Percentiles rank a stretch among this genome's conserved stretches.
Conservation (phyloP, 208 protist species). For the Trypanosoma congolense region DNA sequence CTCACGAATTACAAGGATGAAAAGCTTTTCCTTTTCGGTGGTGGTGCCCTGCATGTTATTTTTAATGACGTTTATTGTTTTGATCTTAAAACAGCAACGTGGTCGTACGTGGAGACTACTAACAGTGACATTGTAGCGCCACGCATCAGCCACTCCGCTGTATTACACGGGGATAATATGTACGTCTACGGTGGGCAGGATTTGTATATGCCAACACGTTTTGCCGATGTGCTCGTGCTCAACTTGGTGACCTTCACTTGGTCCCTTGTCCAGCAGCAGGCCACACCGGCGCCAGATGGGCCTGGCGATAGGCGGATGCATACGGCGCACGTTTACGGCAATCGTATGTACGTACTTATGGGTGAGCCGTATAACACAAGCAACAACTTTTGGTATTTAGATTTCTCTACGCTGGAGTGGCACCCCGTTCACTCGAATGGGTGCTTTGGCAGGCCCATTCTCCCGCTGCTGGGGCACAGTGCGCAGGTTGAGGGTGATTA, state of each 20-base stretch:
- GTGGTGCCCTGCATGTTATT: constrained; percentile 38
- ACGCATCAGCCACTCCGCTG: constrained; percentile 61
- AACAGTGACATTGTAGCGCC: constrained; percentile 42
- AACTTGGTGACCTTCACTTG: constrained; percentile 71
- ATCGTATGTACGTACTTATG: constrained; percentile 82
- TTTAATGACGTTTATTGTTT: constrained; percentile 54
- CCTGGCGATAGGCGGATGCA: constrained; percentile 71
- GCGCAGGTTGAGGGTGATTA: constrained; percentile 39
- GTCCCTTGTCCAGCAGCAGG: constrained; percentile 36
- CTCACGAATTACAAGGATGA: constrained; percentile 66
- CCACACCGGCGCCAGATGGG: constrained; percentile 44
- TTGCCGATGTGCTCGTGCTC: constrained; percentile 67
- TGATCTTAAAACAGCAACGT: constrained; percentile 40
- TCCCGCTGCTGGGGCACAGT: constrained; percentile 52
- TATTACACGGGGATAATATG: constrained; percentile 76
- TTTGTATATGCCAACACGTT: constrained; percentile 30
- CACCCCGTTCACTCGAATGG: constrained; percentile 31
- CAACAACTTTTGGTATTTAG: constrained; percentile 56
- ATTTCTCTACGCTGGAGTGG: constrained; percentile 48
- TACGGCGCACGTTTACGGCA: constrained; percentile 50
- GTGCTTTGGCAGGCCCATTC: constrained; percentile 20
- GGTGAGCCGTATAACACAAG: constrained; percentile 28
- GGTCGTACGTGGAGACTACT: constrained; percentile 29
- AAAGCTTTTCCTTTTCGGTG: constrained; percentile 75
- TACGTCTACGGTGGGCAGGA: constrained; percentile 82